Percentiles rank a stretch among this genome's conserved stretches.
phyloP scores from a whole-genome alignment of 1,284 basidiomycete species.

The Pyrrhoderma lamaoense region DNA sequence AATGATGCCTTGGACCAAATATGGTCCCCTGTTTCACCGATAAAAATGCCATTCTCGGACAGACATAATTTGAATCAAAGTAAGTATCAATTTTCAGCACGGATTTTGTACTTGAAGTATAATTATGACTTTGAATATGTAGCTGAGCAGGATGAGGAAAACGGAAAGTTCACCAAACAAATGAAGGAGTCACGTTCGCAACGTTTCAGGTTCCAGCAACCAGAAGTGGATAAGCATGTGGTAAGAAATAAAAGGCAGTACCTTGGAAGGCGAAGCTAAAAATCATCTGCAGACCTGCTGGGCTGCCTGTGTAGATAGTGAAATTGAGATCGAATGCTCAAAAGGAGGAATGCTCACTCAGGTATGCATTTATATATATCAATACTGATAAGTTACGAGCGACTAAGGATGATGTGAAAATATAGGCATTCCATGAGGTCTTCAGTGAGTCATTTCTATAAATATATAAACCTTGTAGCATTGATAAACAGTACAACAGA shows the following conservation, averaged over 20 bases:
- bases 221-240: constrained; percentile 8
- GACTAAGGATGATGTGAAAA: background rate
- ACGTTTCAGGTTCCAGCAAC: too few species aligned
- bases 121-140: too few species aligned
- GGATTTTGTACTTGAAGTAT: too few species aligned
- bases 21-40: constrained; percentile 6
- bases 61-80: too few species aligned
- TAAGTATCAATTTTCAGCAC: too few species aligned
- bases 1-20: background rate
- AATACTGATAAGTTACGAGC: background rate
- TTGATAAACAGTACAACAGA: background rate
- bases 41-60: background rate
- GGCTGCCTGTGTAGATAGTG: constrained; percentile 13
- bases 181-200: too few species aligned
- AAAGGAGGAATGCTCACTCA: constrained; percentile 12
- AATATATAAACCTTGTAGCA: background rate
- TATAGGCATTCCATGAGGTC: constrained; percentile 12
- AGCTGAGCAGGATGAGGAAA: too few species aligned
- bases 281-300: constrained; percentile 9
- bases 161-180: too few species aligned
- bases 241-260: background rate
- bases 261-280: too few species aligned
- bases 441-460: constrained; percentile 2
- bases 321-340: constrained; percentile 6
- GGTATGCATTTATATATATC: background rate